Conservation (phyloP, 2,329 filamentous ascomycete genomes). For the Curvularia sp. region DNA sequence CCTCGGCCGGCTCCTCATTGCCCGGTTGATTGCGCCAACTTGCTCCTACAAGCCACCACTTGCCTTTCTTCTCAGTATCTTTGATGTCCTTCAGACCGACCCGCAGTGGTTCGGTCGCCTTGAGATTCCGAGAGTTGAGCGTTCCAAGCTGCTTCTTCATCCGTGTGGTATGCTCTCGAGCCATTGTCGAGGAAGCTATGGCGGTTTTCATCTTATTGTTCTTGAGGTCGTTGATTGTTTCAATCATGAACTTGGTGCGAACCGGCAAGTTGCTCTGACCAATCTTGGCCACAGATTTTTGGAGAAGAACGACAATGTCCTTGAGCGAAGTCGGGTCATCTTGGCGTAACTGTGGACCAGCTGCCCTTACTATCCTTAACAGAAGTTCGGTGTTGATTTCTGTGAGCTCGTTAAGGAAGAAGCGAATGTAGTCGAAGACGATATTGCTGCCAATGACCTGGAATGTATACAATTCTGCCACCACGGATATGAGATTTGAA, state of each 20-base stretch:
- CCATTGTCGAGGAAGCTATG: conserved; percentile 72
- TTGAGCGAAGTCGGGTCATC: conserved; percentile 90
- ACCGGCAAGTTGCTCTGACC: conserved; percentile 78
- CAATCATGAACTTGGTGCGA: conserved; percentile 96
- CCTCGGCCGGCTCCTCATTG: conserved; percentile 45
- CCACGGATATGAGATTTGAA: conserved; percentile 79
- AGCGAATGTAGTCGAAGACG: conserved; percentile 87
- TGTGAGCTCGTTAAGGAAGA: conserved; percentile 75
- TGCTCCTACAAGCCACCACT: conserved; percentile 99
- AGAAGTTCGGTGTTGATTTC: conserved; percentile 90
- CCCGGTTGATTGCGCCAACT: conserved; percentile 70
- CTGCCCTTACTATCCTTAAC: conserved; percentile 80
- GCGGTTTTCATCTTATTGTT: conserved; percentile 88
- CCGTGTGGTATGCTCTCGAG: conserved; percentile 80
- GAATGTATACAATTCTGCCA: conserved; percentile 91
- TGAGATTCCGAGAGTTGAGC: conserved; percentile 72
- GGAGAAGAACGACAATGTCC: conserved; percentile 82
- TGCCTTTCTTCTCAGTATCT: conserved; percentile 83
- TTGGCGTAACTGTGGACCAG: conserved; percentile 79
- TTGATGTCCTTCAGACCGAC: conserved; percentile 83
- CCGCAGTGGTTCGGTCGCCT: conserved; percentile 80
- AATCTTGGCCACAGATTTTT: conserved; percentile 71
- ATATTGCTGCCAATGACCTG: conserved; percentile 83
- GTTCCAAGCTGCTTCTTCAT: conserved; percentile 90
- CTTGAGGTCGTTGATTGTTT: conserved; percentile 92